These are phyloP conservation scores for Podospora comata DNA, from an alignment of 495 filamentous ascomycete species.

Conservation along the genomic window DNA sequence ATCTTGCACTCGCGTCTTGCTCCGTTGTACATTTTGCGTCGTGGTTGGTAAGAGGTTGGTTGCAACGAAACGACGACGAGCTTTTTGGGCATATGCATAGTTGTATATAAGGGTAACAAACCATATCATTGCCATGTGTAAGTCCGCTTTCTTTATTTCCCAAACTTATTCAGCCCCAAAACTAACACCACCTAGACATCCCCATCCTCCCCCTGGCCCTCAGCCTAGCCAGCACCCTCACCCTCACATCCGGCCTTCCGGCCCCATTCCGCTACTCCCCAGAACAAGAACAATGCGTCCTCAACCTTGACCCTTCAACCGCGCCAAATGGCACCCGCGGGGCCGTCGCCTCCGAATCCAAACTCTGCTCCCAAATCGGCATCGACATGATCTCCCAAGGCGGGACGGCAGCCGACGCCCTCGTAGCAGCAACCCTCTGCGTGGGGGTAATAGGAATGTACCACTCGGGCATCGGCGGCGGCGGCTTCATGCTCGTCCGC, in stretches of 20 bases:
- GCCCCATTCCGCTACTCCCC: background rate
- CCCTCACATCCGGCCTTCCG: background rate
- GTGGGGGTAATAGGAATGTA: constrained; percentile 84
- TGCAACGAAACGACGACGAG: background rate
- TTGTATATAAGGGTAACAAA: background rate
- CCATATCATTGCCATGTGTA: background rate
- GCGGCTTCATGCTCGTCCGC: constrained; percentile 81
- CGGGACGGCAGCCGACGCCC: constrained; percentile 71
- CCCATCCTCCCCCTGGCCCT: background rate
- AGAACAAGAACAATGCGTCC: constrained; percentile 8
- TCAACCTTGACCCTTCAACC: background rate
- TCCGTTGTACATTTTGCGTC: background rate
- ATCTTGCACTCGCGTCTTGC: background rate
- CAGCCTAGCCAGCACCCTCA: background rate
- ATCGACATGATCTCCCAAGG: constrained; percentile 64
- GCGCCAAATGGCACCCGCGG: constrained; percentile 43
- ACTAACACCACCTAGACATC: background rate
- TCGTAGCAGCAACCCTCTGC: constrained; percentile 69
- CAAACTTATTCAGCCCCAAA: background rate
- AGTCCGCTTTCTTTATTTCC: background rate
- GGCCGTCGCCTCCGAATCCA: constrained; percentile 76
- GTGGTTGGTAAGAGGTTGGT: background rate
- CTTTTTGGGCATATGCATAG: background rate
- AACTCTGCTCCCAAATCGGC: constrained; percentile 73
- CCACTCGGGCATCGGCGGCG: constrained; percentile 82